Evolutionary conservation across 2,329 filamentous ascomycete genomes (phyloP).

Genomic region (Tricladium varicosporioides): DNA sequence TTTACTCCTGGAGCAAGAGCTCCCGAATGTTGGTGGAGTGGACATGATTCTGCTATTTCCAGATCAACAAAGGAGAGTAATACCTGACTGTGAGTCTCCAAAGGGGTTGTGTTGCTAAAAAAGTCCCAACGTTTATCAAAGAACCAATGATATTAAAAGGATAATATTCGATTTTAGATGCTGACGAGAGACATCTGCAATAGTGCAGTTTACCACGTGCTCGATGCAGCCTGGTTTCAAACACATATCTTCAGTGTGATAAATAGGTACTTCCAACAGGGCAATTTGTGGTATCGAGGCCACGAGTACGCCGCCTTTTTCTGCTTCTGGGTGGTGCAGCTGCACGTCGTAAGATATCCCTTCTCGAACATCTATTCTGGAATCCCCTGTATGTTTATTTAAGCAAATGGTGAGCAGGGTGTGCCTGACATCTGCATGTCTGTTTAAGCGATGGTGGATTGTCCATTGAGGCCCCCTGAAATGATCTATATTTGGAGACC

Average conservation of each 20-base stretch:
- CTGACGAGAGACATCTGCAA: slow-evolving; percentile 3
- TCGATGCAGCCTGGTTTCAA: slow-evolving; percentile 5
- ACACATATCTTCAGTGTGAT: slow-evolving; percentile 3
- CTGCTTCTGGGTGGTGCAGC: not conserved
- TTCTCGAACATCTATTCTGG: slow-evolving; percentile 5
- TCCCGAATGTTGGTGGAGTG: not conserved
- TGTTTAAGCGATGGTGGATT: slow-evolving; percentile 1
- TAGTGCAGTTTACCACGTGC: not conserved
- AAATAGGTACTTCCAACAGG: slow-evolving; percentile 1
- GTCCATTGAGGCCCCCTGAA: not conserved
- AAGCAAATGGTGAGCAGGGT: not conserved
- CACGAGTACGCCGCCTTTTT: not conserved
- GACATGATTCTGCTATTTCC: slow-evolving; percentile 7
- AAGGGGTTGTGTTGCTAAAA: slow-evolving; percentile 8
- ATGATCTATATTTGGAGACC: not conserved
- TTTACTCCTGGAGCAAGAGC: slow-evolving; percentile 3
- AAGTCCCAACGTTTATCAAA: not conserved
- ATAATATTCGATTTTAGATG: slow-evolving; percentile 7
- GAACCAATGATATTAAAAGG: not conserved
- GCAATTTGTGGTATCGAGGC: not conserved
- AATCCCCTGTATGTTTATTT: not conserved
- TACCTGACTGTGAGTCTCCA: slow-evolving; percentile 3
- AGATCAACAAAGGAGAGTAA: slow-evolving; percentile 3
- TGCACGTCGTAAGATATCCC: not conserved
- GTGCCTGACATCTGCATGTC: not conserved